Conservation (phyloP, 108 stramenopile species). For the Skeletonema costatum region DNA sequence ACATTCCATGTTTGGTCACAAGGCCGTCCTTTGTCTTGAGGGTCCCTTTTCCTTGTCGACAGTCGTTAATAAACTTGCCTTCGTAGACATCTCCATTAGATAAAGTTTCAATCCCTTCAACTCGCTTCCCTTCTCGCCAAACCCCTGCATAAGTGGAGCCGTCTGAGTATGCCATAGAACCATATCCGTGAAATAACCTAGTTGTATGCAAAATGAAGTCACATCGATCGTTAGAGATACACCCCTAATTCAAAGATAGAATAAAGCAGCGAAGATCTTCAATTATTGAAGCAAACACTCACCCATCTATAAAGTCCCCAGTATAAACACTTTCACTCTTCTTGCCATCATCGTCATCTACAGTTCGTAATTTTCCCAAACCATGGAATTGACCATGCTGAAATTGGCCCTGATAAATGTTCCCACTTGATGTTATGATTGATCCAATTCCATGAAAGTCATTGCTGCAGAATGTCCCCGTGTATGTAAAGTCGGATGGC, state of each 20-base stretch:
- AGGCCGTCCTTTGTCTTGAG: slow-evolving; percentile 14
- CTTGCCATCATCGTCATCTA: not conserved
- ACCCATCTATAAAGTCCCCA: not conserved
- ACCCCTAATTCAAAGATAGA: not conserved
- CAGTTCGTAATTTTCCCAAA: slow-evolving; percentile 12
- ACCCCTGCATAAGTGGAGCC: slow-evolving; percentile 21
- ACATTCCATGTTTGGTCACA: slow-evolving; percentile 23
- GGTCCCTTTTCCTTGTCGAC: slow-evolving; percentile 32
- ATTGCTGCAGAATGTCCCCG: slow-evolving; percentile 29
- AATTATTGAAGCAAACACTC: not conserved
- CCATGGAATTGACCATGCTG: slow-evolving; percentile 32
- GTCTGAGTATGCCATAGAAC: slow-evolving; percentile 26
- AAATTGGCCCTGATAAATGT: slow-evolving; percentile 40
- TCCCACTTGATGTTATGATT: slow-evolving; percentile 5
- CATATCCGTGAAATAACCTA: slow-evolving; percentile 39
- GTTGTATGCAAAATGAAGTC: not conserved
- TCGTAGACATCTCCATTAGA: slow-evolving; percentile 43
- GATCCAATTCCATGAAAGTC: slow-evolving; percentile 41
- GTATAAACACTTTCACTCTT: slow-evolving; percentile 31
- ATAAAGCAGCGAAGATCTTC: not conserved
- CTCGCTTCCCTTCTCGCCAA: slow-evolving; percentile 17
- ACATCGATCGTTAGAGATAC: not conserved
- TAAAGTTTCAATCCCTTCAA: slow-evolving; percentile 25
- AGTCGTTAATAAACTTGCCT: slow-evolving; percentile 30
- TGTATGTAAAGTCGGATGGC: slow-evolving; percentile 31